A percentile compares a stretch with the other conserved stretches of the same genome.
Evolutionary conservation across 1,284 basidiomycete species (phyloP).

Genomic region (Omphalotus olearius): DNA sequence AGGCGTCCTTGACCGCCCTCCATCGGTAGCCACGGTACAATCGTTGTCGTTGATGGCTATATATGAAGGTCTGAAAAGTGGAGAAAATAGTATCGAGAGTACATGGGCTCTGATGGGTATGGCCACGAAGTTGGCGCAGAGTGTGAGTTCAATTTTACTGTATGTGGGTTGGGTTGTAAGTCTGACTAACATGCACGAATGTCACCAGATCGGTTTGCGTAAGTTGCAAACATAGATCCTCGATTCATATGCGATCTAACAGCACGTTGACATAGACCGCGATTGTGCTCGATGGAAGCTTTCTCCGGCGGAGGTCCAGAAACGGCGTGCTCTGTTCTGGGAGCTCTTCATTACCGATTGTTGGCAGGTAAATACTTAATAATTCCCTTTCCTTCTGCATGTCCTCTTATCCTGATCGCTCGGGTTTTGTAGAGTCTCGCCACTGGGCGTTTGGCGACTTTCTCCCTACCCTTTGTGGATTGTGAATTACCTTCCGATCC

Average conservation of each 20-base stretch:
- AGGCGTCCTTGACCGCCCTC: slow-evolving; percentile 61
- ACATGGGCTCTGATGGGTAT: slow-evolving; percentile 61
- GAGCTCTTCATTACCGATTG: slow-evolving; percentile 66
- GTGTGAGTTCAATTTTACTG: slow-evolving; percentile 37
- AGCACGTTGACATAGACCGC: slow-evolving; percentile 40
- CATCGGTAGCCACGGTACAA: slow-evolving; percentile 65
- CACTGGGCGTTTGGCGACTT: slow-evolving; percentile 62
- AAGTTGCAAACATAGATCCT: slow-evolving; percentile 22
- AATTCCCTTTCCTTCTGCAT: background rate
- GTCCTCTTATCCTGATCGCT: background rate
- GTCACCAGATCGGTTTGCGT: slow-evolving; percentile 58
- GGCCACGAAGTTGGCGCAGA: slow-evolving; percentile 59
- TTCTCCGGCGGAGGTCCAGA: slow-evolving; percentile 55
- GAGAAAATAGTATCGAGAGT: slow-evolving; percentile 56
- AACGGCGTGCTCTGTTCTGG: slow-evolving; percentile 68
- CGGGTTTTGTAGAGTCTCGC: slow-evolving; percentile 43
- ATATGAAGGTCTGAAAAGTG: slow-evolving; percentile 55
- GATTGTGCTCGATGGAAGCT: slow-evolving; percentile 67
- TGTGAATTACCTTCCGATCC: slow-evolving; percentile 57
- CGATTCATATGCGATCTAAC: too few species aligned
- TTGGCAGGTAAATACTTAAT: slow-evolving; percentile 52
- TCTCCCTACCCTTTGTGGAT: slow-evolving; percentile 62
- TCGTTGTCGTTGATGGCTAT: slow-evolving; percentile 62
- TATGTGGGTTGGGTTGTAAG: slow-evolving; percentile 15
- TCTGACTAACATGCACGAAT: slow-evolving; percentile 2